A percentile compares a stretch with the other conserved stretches of the same genome.
Conservation (phyloP, 371 early-diverging fungal species). For the Smittium culicis region DNA sequence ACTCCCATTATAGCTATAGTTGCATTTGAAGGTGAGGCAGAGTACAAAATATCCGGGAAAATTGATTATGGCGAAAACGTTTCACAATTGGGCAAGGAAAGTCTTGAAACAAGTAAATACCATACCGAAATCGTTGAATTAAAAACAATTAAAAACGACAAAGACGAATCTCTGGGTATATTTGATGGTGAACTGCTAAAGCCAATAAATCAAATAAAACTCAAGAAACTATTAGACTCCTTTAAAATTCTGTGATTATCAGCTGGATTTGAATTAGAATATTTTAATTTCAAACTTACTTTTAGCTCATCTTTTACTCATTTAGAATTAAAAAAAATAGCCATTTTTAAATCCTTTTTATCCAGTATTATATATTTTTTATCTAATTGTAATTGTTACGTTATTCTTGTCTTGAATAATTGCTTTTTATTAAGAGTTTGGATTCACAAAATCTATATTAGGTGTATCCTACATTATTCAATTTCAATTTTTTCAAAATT, state of each 20-base stretch:
- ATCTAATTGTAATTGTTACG: no score
- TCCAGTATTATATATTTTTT: no score
- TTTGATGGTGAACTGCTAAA: conserved; percentile 9
- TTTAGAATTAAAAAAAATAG: no score
- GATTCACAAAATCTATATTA: no score
- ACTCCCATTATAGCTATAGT: conserved; percentile 64
- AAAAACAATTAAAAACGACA: neutral
- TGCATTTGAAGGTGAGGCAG: conserved; percentile 42
- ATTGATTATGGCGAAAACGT: neutral
- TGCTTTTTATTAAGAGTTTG: no score
- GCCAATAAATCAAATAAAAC: conserved; percentile 4
- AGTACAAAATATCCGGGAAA: neutral
- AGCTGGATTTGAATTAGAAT: no score
- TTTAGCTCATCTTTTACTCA: no score
- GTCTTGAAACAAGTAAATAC: neutral
- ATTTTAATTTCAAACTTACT: no score
- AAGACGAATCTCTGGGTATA: neutral
- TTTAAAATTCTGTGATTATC: neutral
- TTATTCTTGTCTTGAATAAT: no score
- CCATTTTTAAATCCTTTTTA: no score
- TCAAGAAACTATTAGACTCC: neutral
- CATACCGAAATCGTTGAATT: neutral
- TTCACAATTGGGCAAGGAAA: neutral
- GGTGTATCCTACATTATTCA: no score
- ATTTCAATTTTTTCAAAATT: no score